Base-by-base conservation (phyloP, 164 flowering plant species). In the Chimonanthus salicifolius region DNA sequence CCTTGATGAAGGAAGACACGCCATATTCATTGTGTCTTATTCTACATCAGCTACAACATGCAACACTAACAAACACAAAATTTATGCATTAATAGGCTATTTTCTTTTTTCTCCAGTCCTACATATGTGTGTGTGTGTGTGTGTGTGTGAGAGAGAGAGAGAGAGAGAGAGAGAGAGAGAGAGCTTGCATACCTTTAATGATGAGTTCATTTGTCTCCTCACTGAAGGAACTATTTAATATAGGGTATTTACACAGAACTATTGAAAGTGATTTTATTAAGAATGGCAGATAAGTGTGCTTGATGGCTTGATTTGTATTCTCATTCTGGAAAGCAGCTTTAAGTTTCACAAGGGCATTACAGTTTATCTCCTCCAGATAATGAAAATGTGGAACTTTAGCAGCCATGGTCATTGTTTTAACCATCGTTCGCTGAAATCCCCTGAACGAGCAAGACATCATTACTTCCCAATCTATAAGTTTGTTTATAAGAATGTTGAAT, bases 311-410 rank as follows among this genome's bases (percentile, higher is more conserved):
- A 81, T 90, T 92, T n/a, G 88, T 71, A 80, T 88, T 92, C 72
- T 85, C 85, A 9, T 73, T 78, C 73, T 92, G 90, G 83, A 96
- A 92, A 49, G 87, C 76, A 44, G 83, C 76, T 81, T 92, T 96
- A 63, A 96, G 94, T 74, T 86, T 80, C 70, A 87, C 83, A 11
- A 96, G 87, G 33, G 92, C 86, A 77, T 94, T 85, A 78, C 97
- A 96, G 45, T 88, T 85, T 74, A 96, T 88, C 83, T 96, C 99
- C 76, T 96, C 98, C 6, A 96, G 84, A 81, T 87, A 96, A 84
- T 96, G 88, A 77, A 96, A 96, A 85, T 96, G 99, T 33, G 99
- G 99, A 80, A 96, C 83, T 81, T 87, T 88, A 54, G 97, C 94
- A 65, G 99, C 99, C 87, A 87, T 77, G 47, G 90, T 83, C 99